Evolutionary conservation across 176 grass and related monocot species (phyloP).

Genomic region (Luzula sylvatica): DNA sequence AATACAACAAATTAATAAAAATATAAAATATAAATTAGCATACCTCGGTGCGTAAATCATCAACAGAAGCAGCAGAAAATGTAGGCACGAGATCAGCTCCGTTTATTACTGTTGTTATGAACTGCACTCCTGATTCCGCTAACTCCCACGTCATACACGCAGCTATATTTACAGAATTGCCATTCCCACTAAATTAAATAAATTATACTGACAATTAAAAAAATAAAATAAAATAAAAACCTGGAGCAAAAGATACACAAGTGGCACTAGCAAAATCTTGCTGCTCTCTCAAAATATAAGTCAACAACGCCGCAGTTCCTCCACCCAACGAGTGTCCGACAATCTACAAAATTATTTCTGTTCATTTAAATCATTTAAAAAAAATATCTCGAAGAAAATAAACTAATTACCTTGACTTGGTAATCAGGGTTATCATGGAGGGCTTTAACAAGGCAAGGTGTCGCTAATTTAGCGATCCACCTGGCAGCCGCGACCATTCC

Average conservation of each 20-base stretch:
- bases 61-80: constrained; percentile 89
- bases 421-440: constrained; percentile 58
- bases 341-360: constrained; percentile 42
- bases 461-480: constrained; percentile 91
- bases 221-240: constrained; percentile 35
- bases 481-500: constrained; percentile 98
- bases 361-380: background rate
- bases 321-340: constrained; percentile 93
- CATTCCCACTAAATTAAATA: constrained; percentile 3
- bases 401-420: constrained; percentile 50
- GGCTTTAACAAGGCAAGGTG: constrained; percentile 63
- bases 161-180: constrained; percentile 30
- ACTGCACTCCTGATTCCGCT: constrained; percentile 78
- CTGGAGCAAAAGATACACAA: constrained; percentile 92
- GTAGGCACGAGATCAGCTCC: constrained; percentile 92
- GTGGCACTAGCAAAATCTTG: constrained; percentile 62
- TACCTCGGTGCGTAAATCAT: constrained; percentile 92
- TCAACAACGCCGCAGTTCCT: constrained; percentile 84
- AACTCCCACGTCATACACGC: constrained; percentile 99
- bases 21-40: background rate
- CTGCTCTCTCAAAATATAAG: constrained; percentile 87
- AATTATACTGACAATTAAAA: constrained; percentile 2
- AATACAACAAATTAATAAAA: too few relatives aligned
- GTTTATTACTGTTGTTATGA: constrained; percentile 96
- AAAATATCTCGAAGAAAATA: background rate